Evolutionary conservation across 306 rosid species (phyloP).

Genomic region (Sechiopsis laciniata): DNA sequence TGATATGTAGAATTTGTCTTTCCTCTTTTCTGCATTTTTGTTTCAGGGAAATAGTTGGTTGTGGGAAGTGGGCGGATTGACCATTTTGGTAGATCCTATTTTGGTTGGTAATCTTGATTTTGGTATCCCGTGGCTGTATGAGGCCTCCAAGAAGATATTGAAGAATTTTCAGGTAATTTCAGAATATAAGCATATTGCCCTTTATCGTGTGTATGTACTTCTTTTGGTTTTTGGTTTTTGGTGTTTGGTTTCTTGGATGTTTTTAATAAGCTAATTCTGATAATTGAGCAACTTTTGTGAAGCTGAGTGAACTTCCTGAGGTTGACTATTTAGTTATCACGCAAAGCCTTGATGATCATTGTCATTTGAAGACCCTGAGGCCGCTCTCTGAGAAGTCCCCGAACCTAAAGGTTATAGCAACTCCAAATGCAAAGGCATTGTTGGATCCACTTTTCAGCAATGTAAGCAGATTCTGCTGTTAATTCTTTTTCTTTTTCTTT

Average conservation of each 20-base stretch:
- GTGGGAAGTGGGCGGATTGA: slow-evolving; percentile 63
- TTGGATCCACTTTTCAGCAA: slow-evolving; percentile 79
- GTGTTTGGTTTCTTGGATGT: slow-evolving; percentile 8
- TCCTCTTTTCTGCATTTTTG: background rate
- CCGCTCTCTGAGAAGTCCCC: slow-evolving; percentile 67
- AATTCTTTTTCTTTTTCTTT: background rate
- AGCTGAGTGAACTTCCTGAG: slow-evolving; percentile 86
- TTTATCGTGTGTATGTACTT: no score
- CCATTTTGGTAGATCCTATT: slow-evolving; percentile 81
- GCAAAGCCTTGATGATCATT: slow-evolving; percentile 95
- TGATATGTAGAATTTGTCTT: background rate
- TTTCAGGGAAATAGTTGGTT: slow-evolving; percentile 84
- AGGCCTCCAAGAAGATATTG: slow-evolving; percentile 73
- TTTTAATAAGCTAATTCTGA: slow-evolving; percentile 28
- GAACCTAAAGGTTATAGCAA: slow-evolving; percentile 56
- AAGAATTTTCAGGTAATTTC: slow-evolving; percentile 65
- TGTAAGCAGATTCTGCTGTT: slow-evolving; percentile 39
- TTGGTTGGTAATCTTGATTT: slow-evolving; percentile 94
- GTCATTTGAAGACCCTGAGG: slow-evolving; percentile 81
- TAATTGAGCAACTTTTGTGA: slow-evolving; percentile 39
- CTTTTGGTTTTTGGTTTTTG: no score
- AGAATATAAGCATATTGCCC: no score
- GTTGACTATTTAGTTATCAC: slow-evolving; percentile 73
- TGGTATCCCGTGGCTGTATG: slow-evolving; percentile 93
- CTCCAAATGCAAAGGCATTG: slow-evolving; percentile 69